phyloP scores from a whole-genome alignment of 495 filamentous ascomycete species.

The Penicillium psychrofluorescens region DNA sequence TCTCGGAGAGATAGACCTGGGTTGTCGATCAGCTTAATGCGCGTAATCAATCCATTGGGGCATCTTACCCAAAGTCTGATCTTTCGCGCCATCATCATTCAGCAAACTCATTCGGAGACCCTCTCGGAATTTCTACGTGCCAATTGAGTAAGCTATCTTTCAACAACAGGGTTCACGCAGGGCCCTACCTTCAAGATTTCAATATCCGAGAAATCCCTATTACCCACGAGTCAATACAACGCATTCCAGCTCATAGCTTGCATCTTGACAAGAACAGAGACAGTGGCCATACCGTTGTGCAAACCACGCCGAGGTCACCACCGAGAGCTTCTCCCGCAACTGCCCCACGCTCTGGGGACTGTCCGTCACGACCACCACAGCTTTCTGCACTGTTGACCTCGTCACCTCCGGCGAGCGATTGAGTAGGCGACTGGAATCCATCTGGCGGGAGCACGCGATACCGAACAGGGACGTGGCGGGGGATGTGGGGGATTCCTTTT shows the following conservation, averaged over 20 bases:
- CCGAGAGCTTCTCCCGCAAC: slow-evolving; percentile 72
- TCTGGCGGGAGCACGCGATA: slow-evolving; percentile 88
- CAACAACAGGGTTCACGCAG: background rate
- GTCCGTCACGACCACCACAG: slow-evolving; percentile 93
- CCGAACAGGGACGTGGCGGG: slow-evolving; percentile 87
- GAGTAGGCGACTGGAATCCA: slow-evolving; percentile 70
- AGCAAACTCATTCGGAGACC: slow-evolving; percentile 62
- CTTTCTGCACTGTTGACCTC: slow-evolving; percentile 93
- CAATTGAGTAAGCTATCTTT: background rate
- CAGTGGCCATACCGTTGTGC: slow-evolving; percentile 62
- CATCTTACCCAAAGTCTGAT: slow-evolving; percentile 72
- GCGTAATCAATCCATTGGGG: no score
- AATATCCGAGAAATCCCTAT: slow-evolving; percentile 62
- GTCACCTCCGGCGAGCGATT: slow-evolving; percentile 83
- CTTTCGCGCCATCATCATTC: slow-evolving; percentile 63
- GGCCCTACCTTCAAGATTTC: slow-evolving; percentile 60
- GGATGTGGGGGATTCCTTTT: slow-evolving; percentile 46
- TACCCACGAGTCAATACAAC: slow-evolving; percentile 8
- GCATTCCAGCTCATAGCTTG: background rate
- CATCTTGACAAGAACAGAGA: background rate
- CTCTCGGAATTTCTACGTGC: slow-evolving; percentile 75
- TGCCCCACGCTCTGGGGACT: slow-evolving; percentile 74
- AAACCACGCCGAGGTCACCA: slow-evolving; percentile 95
- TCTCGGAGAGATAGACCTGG: slow-evolving; percentile 78
- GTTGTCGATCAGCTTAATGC: slow-evolving; percentile 8